Base-by-base conservation (phyloP, 2,329 filamentous ascomycete species). In the Nothophoma quercina region DNA sequence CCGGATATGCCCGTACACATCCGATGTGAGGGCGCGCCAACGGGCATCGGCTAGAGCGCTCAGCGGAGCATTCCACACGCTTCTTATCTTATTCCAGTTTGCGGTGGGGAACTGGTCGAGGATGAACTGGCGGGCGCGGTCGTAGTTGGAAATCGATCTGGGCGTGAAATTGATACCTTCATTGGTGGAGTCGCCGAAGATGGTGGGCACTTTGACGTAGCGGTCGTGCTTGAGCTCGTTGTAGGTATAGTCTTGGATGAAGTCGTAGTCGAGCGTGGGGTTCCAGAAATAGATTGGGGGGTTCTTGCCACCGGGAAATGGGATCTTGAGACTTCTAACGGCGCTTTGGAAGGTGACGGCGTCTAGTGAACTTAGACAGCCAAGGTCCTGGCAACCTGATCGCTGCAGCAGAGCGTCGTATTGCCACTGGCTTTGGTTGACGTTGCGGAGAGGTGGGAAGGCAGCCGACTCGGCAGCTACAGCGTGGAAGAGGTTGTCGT, bases 1-100 rank as follows among this genome's bases (percentile, higher is more conserved):
- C 1, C 79, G 82, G 7, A 80, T 69, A 48, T 83, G 79, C 4
- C 82, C 81, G 64, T 75, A 60, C 25, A 75, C 70, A 15, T 73
- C 71, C 3, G 77, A 71, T 0, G 77, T 75, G 1, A 76, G 71
- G 2, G 72, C 56, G 29, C 66, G 60, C 71, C 71, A 74, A 26
- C 51, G 54, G 4, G 51, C 21, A 38, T 68, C 65, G 9, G 56
- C 48, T 4, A 39, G 23, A 4, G 58, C 73, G 64, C 44, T 64
- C 33, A n/a, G 70, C 62, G 33, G 71, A 35, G 22, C 70, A 41
- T 70, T 70, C 55, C 67, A 69, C 2, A 62, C 59, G 5, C 48
- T 19, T 22, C 70, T 68, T 15, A 78, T 70, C 4, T 57, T 62
- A 4, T 47, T 19, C 10, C 54, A 55, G 13, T 71, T 64, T 3